Evolutionary conservation across 2,329 filamentous ascomycete species (phyloP), one percentile per base, ranked within the genome.

Genomic region (Hymenoscyphus salicellus): DNA sequence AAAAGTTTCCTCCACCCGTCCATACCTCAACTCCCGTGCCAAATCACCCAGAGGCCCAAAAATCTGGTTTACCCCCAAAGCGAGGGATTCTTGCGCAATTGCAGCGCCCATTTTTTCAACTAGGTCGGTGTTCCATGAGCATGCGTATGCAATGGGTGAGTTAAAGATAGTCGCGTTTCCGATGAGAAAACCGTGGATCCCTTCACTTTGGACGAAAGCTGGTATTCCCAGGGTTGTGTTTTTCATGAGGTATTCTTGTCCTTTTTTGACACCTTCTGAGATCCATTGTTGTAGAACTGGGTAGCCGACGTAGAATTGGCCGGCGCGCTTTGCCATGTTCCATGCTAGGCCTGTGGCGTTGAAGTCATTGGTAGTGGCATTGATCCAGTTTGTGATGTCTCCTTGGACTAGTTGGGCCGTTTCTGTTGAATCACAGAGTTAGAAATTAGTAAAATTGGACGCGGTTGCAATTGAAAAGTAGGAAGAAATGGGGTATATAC

Each of bases 81-180:
- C 85, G 61, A 81, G 79, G 28, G 88, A 81, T 75, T 93, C 89
- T 58, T 84, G 81, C 5, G 83, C 89, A 69, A 91, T 91, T 20
- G 84, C 81, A 3, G 79, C 77, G 6, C 81, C 89, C 88, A 92
- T 91, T 69, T 89, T 83, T 68, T 86, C 77, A 3, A 91, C 78
- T 16, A 91, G 76, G 49, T 78, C 80, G 0, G 84, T 83, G 72
- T 92, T 90, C 79, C 87, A 92, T 0, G 89, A 89, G 72, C 88
- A 91, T 17, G 85, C 89, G 61, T 89, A 85, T 7, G 80, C 89
- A 69, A 92, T 91, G 0, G 90, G 89, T 1, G 87, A 90, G 76
- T 92, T 92, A 79, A 92, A 93, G 65, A 92, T 90, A 1, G 90
- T 92, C 2, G 88, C 89, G 74, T 92, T 92, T 10, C 84, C 83